Conservation (phyloP, 768 basidiomycete species). For the Galerina marginata region DNA sequence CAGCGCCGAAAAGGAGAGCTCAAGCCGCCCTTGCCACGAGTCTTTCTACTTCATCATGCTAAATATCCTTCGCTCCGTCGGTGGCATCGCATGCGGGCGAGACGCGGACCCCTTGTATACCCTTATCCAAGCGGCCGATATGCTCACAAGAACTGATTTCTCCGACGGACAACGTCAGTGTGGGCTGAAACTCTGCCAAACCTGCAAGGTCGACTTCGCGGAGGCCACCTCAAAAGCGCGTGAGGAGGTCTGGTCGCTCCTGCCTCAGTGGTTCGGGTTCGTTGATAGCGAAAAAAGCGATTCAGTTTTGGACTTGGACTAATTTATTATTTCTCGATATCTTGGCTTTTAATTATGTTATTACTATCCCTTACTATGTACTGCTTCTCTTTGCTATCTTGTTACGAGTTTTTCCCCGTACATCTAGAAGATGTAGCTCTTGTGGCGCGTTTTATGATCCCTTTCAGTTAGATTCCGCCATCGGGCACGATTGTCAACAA, state of each 20-base stretch:
- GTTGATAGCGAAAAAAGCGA: slow-evolving; percentile 23
- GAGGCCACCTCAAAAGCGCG: slow-evolving; percentile 51
- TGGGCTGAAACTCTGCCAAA: slow-evolving; percentile 39
- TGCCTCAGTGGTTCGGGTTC: slow-evolving; percentile 72
- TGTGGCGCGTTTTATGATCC: too few species aligned
- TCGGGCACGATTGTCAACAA: too few species aligned
- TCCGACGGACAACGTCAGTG: slow-evolving; percentile 64
- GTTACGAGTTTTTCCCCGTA: too few species aligned
- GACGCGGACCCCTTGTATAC: slow-evolving; percentile 79
- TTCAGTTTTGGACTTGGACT: slow-evolving; percentile 25
- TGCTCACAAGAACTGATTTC: slow-evolving; percentile 75
- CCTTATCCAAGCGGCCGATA: slow-evolving; percentile 69
- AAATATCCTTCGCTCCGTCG: slow-evolving; percentile 71
- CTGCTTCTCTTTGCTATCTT: too few species aligned
- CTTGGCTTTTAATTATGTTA: neutral
- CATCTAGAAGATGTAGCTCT: too few species aligned
- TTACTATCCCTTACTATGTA: neutral
- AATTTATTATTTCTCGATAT: slow-evolving; percentile 1
- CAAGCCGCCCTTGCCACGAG: slow-evolving; percentile 56
- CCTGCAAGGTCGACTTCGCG: slow-evolving; percentile 52
- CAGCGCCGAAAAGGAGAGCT: slow-evolving; percentile 35
- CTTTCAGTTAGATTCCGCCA: too few species aligned
- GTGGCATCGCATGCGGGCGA: slow-evolving; percentile 72
- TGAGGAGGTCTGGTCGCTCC: slow-evolving; percentile 63
- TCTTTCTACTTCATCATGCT: slow-evolving; percentile 81